phyloP scores from a whole-genome alignment of 164 flowering plant genomes.

The Aristolochia californica region DNA sequence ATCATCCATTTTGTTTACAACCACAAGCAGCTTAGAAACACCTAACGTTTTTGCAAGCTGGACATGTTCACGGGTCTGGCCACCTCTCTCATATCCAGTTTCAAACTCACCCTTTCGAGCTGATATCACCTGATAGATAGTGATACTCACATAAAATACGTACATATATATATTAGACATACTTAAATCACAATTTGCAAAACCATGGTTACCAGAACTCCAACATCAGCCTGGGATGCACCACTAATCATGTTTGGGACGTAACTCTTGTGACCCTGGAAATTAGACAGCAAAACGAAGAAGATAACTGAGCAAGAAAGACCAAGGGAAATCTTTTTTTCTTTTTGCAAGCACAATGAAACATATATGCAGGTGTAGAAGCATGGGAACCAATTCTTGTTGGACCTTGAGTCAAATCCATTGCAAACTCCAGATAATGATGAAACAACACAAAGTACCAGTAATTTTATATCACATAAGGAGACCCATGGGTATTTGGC shows the following conservation, averaged over 20 bases:
- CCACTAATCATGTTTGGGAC: conserved; percentile 99
- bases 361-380: too few species aligned
- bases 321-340: too few species aligned
- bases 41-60: conserved; percentile 99
- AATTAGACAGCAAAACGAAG: conserved; percentile 7
- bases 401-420: too few species aligned
- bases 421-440: too few species aligned
- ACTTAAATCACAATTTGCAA: neutral
- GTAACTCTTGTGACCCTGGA: conserved; percentile 98
- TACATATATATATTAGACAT: too few species aligned
- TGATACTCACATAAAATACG: neutral
- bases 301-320: neutral
- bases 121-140: conserved; percentile 63
- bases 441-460: too few species aligned
- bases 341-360: too few species aligned
- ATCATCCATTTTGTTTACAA: conserved; percentile 98
- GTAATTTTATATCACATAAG: too few species aligned
- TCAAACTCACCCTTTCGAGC: conserved; percentile 99
- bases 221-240: conserved; percentile 97
- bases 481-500: too few species aligned
- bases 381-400: too few species aligned
- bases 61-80: conserved; percentile 99
- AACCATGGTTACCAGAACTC: conserved; percentile 57
- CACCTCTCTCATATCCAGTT: conserved; percentile 98
- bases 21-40: conserved; percentile 84